These are phyloP conservation scores for Psidium guajava DNA, from an alignment of 345 rosid genomes.

Conservation along the genomic window DNA sequence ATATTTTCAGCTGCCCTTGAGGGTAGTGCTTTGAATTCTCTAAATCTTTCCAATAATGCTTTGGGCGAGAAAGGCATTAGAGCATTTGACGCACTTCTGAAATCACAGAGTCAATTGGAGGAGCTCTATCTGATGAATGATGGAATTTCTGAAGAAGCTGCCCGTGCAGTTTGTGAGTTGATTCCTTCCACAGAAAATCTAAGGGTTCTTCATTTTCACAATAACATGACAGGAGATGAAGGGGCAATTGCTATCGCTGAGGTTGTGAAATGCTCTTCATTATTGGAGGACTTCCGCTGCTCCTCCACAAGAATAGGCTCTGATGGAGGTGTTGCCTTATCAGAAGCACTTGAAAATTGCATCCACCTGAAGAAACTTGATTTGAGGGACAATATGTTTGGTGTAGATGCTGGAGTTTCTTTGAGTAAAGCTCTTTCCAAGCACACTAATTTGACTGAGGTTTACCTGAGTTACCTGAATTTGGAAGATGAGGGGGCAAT, in stretches of 20 bases:
- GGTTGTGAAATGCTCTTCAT: conserved; percentile 50
- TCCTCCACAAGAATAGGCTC: conserved; percentile 76
- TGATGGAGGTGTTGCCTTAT: conserved; percentile 76
- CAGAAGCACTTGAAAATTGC: conserved; percentile 64
- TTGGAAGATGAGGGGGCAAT: conserved; percentile 72
- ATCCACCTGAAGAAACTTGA: conserved; percentile 65
- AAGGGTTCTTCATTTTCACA: conserved; percentile 74
- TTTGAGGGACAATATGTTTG: conserved; percentile 86
- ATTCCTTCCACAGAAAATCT: conserved; percentile 82
- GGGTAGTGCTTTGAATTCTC: conserved; percentile 50
- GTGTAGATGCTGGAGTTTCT: conserved; percentile 62
- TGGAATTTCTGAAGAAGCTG: conserved; percentile 94
- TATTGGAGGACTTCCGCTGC: conserved; percentile 71
- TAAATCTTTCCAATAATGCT: conserved; percentile 83
- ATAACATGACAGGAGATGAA: conserved; percentile 87
- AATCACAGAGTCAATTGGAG: conserved; percentile 64
- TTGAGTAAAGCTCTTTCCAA: conserved; percentile 59
- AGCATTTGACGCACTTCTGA: conserved; percentile 64
- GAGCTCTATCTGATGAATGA: conserved; percentile 80
- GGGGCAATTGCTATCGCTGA: conserved; percentile 72
- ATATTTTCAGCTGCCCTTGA: conserved; percentile 70
- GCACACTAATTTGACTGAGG: conserved; percentile 45
- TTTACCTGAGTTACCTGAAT: conserved; percentile 78
- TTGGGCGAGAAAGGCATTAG: conserved; percentile 91
- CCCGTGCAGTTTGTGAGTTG: conserved; percentile 62